Percentiles rank a stretch among this genome's conserved stretches.
phyloP scores from a whole-genome alignment of 768 basidiomycete genomes.

The Cubamyces lactineus region DNA sequence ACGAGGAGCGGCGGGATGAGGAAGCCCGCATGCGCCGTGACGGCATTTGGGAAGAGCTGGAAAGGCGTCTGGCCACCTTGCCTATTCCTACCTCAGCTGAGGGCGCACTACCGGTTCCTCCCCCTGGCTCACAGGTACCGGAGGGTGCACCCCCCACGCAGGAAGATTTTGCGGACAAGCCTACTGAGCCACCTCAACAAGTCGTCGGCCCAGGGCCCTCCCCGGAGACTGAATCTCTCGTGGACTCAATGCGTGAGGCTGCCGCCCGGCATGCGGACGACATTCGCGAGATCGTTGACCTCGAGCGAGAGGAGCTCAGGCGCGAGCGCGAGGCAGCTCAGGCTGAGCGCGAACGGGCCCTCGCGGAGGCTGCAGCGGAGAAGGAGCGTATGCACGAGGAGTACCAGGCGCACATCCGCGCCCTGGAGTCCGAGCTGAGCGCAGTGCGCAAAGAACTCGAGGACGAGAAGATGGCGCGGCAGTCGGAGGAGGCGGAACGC shows the following conservation, averaged over 20 bases:
- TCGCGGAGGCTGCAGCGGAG: slow-evolving; percentile 54
- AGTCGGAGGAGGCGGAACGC: slow-evolving; percentile 62
- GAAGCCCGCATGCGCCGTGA: slow-evolving; percentile 57
- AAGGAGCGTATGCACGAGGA: slow-evolving; percentile 39
- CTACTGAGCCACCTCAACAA: neutral
- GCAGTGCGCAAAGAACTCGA: slow-evolving; percentile 52
- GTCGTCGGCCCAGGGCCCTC: slow-evolving; percentile 11
- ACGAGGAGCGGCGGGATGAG: slow-evolving; percentile 58
- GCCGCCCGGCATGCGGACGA: slow-evolving; percentile 59
- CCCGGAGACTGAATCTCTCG: slow-evolving; percentile 38
- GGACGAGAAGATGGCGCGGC: slow-evolving; percentile 59
- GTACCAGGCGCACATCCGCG: slow-evolving; percentile 28
- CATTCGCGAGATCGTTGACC: slow-evolving; percentile 57
- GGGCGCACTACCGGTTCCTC: slow-evolving; percentile 26
- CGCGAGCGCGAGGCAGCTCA: slow-evolving; percentile 56
- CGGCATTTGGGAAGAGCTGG: slow-evolving; percentile 39
- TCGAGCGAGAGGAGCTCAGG: slow-evolving; percentile 62
- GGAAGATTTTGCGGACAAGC: neutral
- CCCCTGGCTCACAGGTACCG: slow-evolving; percentile 10
- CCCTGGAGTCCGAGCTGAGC: slow-evolving; percentile 31
- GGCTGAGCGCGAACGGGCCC: slow-evolving; percentile 56
- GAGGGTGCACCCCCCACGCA: neutral
- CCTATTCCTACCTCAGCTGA: slow-evolving; percentile 16
- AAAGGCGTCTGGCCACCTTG: slow-evolving; percentile 27
- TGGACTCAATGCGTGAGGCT: slow-evolving; percentile 50